Evolutionary conservation across 257 asterid genomes (phyloP).

Genomic region (Sherardia arvensis): DNA sequence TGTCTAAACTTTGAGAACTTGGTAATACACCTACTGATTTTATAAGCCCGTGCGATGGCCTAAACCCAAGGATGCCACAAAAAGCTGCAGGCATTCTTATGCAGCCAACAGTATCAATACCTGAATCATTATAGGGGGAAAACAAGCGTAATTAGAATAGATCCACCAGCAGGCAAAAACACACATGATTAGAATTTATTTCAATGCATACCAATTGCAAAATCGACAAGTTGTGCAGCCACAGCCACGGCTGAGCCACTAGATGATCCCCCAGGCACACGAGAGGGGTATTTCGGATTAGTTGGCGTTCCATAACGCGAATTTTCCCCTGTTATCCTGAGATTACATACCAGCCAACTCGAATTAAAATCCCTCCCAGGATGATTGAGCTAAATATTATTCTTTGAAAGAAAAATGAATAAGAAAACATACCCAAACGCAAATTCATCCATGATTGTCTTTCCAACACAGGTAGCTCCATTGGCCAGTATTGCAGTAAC

Average conservation of each 20-base stretch:
- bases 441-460: slow-evolving; percentile 84
- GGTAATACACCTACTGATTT: slow-evolving; percentile 72
- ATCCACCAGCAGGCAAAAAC: neutral
- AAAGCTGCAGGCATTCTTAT: slow-evolving; percentile 57
- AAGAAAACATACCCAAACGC: slow-evolving; percentile 61
- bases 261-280: slow-evolving; percentile 82
- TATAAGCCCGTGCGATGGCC: slow-evolving; percentile 76
- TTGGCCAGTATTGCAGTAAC: slow-evolving; percentile 57
- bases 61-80: slow-evolving; percentile 75
- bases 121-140: slow-evolving; percentile 25
- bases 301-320: slow-evolving; percentile 64
- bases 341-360: slow-evolving; percentile 16
- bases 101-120: slow-evolving; percentile 59
- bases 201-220: slow-evolving; percentile 63
- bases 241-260: slow-evolving; percentile 96
- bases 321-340: slow-evolving; percentile 87
- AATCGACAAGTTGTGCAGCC: slow-evolving; percentile 72
- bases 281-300: slow-evolving; percentile 66
- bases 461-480: slow-evolving; percentile 83
- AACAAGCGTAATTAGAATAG: neutral
- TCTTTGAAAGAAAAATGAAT: neutral
- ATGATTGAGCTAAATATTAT: neutral
- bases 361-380: neutral
- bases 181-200: too few species aligned
- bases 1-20: slow-evolving; percentile 78